phyloP scores from a whole-genome alignment of 140 eudicot species.

The Anethum foeniculum region DNA sequence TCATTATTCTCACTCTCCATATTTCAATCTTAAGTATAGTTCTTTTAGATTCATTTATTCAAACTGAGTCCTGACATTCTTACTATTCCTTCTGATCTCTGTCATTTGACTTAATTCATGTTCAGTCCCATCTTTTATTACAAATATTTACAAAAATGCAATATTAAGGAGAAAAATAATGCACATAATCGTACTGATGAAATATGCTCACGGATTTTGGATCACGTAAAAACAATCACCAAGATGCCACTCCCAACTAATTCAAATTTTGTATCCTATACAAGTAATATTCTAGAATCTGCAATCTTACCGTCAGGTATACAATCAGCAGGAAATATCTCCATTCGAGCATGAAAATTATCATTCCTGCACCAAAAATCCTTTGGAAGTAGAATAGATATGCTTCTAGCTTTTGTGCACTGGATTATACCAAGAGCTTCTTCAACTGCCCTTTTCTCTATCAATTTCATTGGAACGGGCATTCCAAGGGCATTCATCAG shows the following conservation, averaged over 20 bases:
- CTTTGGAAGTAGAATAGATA: constrained; percentile 51
- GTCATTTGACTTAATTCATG: background rate
- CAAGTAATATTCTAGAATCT: background rate
- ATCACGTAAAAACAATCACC: background rate
- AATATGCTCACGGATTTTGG: background rate
- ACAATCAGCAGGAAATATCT: constrained; percentile 36
- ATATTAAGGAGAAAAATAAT: background rate
- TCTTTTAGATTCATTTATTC: background rate
- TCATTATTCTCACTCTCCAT: background rate
- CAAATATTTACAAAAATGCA: background rate
- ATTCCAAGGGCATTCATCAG: constrained; percentile 79
- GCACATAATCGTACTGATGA: background rate
- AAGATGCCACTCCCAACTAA: background rate
- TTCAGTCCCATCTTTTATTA: background rate
- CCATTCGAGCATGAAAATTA: constrained; percentile 21
- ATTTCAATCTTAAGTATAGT: background rate
- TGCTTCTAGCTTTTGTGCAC: constrained; percentile 37
- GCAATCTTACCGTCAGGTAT: constrained; percentile 45
- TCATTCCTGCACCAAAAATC: constrained; percentile 63
- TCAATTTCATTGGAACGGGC: constrained; percentile 46
- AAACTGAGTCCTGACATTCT: background rate
- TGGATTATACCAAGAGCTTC: constrained; percentile 47
- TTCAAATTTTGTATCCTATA: background rate
- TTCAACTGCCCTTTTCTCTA: constrained; percentile 44
- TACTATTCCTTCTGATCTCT: background rate